Conservation (phyloP, 208 protist genomes). For the Crithidia thermophila region DNA sequence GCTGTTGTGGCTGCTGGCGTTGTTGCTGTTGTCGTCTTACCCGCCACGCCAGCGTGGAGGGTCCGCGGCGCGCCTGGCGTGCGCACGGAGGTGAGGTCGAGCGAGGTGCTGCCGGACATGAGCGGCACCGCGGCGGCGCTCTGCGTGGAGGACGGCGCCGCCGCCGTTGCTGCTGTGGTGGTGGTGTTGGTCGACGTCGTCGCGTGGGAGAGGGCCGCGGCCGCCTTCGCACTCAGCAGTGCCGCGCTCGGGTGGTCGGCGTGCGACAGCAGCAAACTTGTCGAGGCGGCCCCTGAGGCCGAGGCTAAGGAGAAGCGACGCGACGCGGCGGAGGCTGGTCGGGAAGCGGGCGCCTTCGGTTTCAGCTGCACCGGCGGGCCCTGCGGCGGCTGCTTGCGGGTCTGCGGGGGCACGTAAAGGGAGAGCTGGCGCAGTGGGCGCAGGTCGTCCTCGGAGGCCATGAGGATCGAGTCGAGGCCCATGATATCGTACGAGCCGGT, state of each 20-base stretch:
- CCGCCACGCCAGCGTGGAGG: neutral
- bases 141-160: neutral
- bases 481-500: constrained; percentile 22
- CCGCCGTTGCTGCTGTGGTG: neutral
- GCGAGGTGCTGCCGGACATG: neutral
- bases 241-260: too few relatives aligned
- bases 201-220: too few relatives aligned
- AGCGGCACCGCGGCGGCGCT: neutral
- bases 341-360: neutral
- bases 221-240: neutral
- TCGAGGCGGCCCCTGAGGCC: neutral
- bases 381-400: too few relatives aligned
- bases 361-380: neutral
- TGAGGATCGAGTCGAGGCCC: constrained; percentile 2
- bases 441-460: neutral
- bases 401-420: too few relatives aligned
- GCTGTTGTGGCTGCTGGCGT: neutral
- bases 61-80: neutral
- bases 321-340: neutral
- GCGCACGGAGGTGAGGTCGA: neutral
- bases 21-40: neutral
- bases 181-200: too few relatives aligned
- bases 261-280: neutral
- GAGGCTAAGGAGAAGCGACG: neutral
- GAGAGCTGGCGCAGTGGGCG: neutral